phyloP scores from a whole-genome alignment of 306 rosid species.

The Rosa multiflora region DNA sequence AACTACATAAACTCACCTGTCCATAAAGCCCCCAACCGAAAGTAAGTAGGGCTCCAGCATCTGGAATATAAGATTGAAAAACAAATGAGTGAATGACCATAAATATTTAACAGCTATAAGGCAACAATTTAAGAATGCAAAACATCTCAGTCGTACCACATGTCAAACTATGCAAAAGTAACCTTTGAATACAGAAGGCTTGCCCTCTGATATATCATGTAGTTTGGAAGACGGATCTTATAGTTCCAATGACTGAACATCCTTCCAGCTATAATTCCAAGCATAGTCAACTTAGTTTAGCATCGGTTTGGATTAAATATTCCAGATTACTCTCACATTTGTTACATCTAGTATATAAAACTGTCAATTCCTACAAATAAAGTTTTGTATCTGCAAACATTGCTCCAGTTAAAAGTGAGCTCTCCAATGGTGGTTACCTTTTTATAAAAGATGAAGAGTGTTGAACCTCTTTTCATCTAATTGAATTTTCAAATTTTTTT shows the following conservation, averaged over 20 bases:
- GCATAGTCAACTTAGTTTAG: background rate
- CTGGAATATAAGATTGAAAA: slow-evolving; percentile 37
- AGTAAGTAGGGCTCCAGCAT: slow-evolving; percentile 85
- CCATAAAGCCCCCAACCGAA: slow-evolving; percentile 98
- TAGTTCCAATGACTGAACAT: background rate
- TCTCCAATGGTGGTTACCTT: background rate
- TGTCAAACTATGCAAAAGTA: slow-evolving; percentile 3
- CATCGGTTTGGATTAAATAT: background rate
- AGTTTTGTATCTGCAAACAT: background rate
- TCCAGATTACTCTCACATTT: background rate
- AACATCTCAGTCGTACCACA: slow-evolving; percentile 11
- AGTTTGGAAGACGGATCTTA: background rate
- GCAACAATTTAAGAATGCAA: background rate
- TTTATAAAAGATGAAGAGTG: background rate
- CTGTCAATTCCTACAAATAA: background rate
- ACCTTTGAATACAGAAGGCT: background rate
- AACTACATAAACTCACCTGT: slow-evolving; percentile 64
- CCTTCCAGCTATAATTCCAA: background rate
- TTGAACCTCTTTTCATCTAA: background rate
- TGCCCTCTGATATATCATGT: background rate
- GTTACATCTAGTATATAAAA: background rate
- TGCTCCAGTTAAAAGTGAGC: slow-evolving; percentile 4
- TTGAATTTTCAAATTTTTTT: background rate
- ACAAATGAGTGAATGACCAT: slow-evolving; percentile 10
- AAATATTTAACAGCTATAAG: background rate